Evolutionary conservation across 2,329 filamentous ascomycete genomes (phyloP), one percentile per base, ranked within the genome.

Genomic region (Colletotrichum paranaense): DNA sequence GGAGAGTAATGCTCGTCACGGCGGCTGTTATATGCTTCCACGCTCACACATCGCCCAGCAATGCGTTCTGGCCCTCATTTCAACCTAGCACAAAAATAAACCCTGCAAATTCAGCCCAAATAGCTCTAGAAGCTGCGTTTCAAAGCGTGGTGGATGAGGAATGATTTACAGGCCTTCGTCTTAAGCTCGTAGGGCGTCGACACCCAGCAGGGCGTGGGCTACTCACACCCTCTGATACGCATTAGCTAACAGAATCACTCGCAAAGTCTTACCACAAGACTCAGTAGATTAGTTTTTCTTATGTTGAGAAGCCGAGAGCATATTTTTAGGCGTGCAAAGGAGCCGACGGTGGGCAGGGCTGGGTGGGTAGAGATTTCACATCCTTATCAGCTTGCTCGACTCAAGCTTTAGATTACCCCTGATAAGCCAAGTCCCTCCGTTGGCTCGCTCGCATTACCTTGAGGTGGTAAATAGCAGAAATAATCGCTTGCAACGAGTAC

Each of bases 231-330:
- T 49, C 19, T 49, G 3, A 8, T 19, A n/a, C 19, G 16, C 8
- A 9, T n/a, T n/a, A 19, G 7, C 16, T 0, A n/a, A 3, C 2
- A 49, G 0, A 9, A n/a, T 1, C 8, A n/a, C 42, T 49, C 42
- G 42, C 7, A 49, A 1, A n/a, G 19, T 3, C 42, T n/a, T n/a
- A 19, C 7, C 7, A 9, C 7, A 8, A 49, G 42, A 49, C 19
- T 49, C 19, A 9, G 8, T 22, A 49, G 7, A 22, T 8, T 12
- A 4, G 2, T 6, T 8, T 19, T 16, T 9, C 3, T 19, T 2
- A 6, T n/a, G 16, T 11, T n/a, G 2, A 49, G 19, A 9, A 49
- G 7, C 16, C 19, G 2, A 49, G 42, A n/a, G 42, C 42, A 9
- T 4, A 2, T 49, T 9, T 49, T 9, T n/a, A n/a, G 42, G 42